Evolutionary conservation across 768 basidiomycete species (phyloP), one percentile per base, ranked within the genome.

Genomic region (Paxillus rubicundulus): DNA sequence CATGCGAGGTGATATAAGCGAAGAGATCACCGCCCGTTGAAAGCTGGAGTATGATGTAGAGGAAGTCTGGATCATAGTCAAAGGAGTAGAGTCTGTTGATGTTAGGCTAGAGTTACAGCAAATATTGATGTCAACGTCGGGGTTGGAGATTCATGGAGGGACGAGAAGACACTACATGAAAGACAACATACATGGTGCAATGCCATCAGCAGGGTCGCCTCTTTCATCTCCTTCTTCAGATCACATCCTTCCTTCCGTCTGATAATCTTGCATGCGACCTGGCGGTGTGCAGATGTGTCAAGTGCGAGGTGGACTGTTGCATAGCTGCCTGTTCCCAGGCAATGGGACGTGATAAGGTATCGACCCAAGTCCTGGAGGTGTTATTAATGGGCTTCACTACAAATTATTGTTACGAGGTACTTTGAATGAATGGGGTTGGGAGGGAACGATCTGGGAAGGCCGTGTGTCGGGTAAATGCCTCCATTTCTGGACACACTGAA

Each of bases 21-120:
- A 92, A 92, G n/a, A 92, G 77, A 62, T 92, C 90, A 20, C 89
- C 90, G 9, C 90, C 89, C 0, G 89, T 91, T 60, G 87, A 91
- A 8, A 92, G 75, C 67, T 92, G 86, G 32, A 92, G 82, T 69
- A 92, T 91, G 39, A 92, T 88, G 66, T 91, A 86, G 80, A 87
- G 74, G 63, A 85, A 86, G 58, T 77, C 76, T 1, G 78, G 72
- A 54, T 82, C 74, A 32, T 81, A 77, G 63, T 86, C 82, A 10
- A 87, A 84, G 49, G 84, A 85, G 60, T 82, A 85, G 39, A 91
- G 84, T 46, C 80, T 79, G 60, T 90, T 92, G 44, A 92, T 90
- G 54, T 90, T 91, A 9, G 89, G 87, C 89, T 92, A 54, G 21
- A 30, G 24, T 50, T 32, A 40, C 41, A 38, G 49, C 18, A 18